Evolutionary conservation across 2,329 filamentous ascomycete genomes (phyloP).

Genomic region (Arthrobotrys iridis): DNA sequence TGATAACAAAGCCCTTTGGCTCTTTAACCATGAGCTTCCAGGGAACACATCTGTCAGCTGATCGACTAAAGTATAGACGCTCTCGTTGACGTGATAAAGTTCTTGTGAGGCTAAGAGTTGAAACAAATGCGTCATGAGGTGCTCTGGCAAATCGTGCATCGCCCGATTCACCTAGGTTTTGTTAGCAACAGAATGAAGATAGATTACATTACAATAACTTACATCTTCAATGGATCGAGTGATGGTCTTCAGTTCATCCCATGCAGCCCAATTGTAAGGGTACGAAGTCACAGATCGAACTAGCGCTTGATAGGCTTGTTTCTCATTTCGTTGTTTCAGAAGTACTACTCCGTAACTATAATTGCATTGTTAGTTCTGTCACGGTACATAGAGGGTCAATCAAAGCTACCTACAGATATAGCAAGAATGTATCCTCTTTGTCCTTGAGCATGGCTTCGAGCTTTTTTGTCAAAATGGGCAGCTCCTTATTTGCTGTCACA

Average conservation of each 20-base stretch:
- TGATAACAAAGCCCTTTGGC: slow-evolving; percentile 84
- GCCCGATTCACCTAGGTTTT: slow-evolving; percentile 74
- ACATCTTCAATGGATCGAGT: slow-evolving; percentile 84
- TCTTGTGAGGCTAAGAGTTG: slow-evolving; percentile 90
- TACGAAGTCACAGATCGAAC: slow-evolving; percentile 86
- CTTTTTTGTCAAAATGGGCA: slow-evolving; percentile 77
- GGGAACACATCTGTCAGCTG: slow-evolving; percentile 88
- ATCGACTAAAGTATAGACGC: slow-evolving; percentile 77
- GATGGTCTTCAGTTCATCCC: slow-evolving; percentile 88
- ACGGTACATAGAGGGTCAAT: neutral
- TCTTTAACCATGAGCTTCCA: slow-evolving; percentile 85
- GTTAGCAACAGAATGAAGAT: neutral
- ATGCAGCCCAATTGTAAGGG: slow-evolving; percentile 96
- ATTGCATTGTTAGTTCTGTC: neutral
- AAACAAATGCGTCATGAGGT: slow-evolving; percentile 94
- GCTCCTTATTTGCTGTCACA: slow-evolving; percentile 83
- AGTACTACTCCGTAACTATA: slow-evolving; percentile 81
- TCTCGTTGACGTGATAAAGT: slow-evolving; percentile 83
- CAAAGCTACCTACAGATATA: slow-evolving; percentile 58
- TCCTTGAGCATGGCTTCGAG: slow-evolving; percentile 83
- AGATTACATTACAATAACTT: slow-evolving; percentile 61
- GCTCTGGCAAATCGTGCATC: slow-evolving; percentile 78
- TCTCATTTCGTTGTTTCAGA: slow-evolving; percentile 88
- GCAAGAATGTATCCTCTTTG: slow-evolving; percentile 62
- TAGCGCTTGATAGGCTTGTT: slow-evolving; percentile 84